A percentile compares a stretch with the other conserved stretches of the same genome.
phyloP scores from a whole-genome alignment of 2,329 filamentous ascomycete species.

The Penicillium sp. region DNA sequence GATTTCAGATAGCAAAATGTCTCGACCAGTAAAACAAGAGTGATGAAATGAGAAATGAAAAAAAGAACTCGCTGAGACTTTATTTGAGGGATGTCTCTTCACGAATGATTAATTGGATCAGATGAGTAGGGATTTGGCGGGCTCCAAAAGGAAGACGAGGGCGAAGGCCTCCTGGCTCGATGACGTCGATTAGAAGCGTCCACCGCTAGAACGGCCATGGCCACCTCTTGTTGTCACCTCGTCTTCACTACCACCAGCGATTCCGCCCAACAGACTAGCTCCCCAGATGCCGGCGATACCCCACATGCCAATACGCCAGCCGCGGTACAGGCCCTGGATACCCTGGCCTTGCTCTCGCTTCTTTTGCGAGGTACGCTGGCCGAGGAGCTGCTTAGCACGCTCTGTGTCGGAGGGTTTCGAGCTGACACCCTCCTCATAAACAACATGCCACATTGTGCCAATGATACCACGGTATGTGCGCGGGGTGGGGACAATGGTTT shows the following conservation, averaged over 20 bases:
- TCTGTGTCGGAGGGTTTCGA: constrained; percentile 47
- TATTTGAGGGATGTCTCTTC: not conserved
- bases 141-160: not conserved
- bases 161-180: not conserved
- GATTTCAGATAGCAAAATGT: not conserved
- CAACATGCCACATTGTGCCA: constrained; percentile 87
- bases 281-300: constrained; percentile 57
- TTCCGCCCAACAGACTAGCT: constrained; percentile 44
- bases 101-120: not conserved
- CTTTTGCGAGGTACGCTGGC: constrained; percentile 39
- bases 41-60: too few species aligned
- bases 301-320: constrained; percentile 58
- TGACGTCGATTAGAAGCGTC: constrained; percentile 29
- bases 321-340: constrained; percentile 55
- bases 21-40: not conserved
- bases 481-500: constrained; percentile 71
- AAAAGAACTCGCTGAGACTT: not conserved
- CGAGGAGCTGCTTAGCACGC: constrained; percentile 33
- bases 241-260: constrained; percentile 37
- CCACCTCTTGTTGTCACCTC: constrained; percentile 29
- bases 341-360: constrained; percentile 54
- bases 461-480: constrained; percentile 81
- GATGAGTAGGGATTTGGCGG: not conserved
- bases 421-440: constrained; percentile 71
- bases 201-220: constrained; percentile 27